Conservation (phyloP, 176 grass and related monocot genomes). For the Triticum dicoccoides region DNA sequence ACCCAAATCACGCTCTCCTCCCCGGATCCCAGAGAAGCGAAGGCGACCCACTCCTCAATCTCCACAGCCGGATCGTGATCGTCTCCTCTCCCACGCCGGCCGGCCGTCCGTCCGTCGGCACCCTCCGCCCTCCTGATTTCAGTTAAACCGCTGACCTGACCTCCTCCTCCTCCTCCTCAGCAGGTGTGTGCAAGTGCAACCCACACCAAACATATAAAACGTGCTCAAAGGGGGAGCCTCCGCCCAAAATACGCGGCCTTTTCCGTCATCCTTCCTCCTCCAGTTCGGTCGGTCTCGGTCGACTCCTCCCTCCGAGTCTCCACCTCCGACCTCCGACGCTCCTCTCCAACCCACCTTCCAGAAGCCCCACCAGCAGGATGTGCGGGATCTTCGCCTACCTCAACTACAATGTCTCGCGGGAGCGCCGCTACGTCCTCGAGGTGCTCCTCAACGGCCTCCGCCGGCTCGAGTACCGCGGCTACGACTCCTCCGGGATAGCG, state of each 20-base stretch:
- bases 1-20: too few relatives aligned
- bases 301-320: background rate
- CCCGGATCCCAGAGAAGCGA: too few relatives aligned
- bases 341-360: background rate
- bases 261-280: background rate
- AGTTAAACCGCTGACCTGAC: background rate
- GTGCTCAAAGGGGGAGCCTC: background rate
- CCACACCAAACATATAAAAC: conserved; percentile 6
- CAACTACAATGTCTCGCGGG: conserved; percentile 71
- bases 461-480: conserved; percentile 81
- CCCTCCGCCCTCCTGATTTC: background rate
- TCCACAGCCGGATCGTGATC: background rate
- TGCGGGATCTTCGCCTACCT: conserved; percentile 66
- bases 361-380: conserved; percentile 1
- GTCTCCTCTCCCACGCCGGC: background rate
- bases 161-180: background rate
- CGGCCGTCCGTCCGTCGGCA: background rate
- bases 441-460: conserved; percentile 84
- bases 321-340: background rate
- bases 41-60: too few relatives aligned
- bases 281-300: background rate
- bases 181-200: background rate
- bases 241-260: conserved; percentile 18
- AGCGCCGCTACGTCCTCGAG: conserved; percentile 75
- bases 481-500: conserved; percentile 65